phyloP scores from a whole-genome alignment of 2,329 filamentous ascomycete species.

The Pseudogymnoascus sp. region DNA sequence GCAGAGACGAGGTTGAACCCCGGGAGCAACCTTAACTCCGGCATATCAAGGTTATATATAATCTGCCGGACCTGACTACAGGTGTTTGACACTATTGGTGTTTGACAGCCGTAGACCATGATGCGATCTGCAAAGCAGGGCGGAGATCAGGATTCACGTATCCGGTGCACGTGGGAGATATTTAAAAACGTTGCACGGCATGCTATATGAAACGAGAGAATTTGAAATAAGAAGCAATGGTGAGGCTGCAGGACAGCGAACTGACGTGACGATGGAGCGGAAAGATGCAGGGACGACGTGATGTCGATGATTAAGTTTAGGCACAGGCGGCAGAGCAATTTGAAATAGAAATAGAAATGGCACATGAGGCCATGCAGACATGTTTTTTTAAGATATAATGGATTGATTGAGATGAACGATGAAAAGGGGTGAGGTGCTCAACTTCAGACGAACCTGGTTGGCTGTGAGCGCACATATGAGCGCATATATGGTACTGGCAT shows the following conservation, averaged over 20 bases:
- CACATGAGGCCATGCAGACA: background rate
- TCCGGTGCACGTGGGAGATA: background rate
- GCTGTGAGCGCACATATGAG: background rate
- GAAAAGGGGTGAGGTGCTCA: background rate
- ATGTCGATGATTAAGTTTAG: background rate
- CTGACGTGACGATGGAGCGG: background rate
- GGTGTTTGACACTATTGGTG: background rate
- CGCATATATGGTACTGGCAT: background rate
- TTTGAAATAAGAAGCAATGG: background rate
- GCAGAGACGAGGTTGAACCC: background rate
- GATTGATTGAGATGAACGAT: background rate
- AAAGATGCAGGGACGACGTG: background rate
- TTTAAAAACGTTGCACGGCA: background rate
- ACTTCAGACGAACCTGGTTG: background rate
- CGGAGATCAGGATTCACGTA: background rate
- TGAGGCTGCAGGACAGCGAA: background rate
- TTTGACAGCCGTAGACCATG: background rate
- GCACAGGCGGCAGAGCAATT: background rate
- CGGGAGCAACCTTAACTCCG: background rate
- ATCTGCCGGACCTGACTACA: background rate
- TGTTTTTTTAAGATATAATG: background rate
- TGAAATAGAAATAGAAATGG: background rate
- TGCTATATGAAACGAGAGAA: background rate
- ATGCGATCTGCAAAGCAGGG: background rate
- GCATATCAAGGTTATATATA: slow-evolving; percentile 1